Base-by-base conservation (phyloP, 257 asterid species). In the Coffea eugenioides region DNA sequence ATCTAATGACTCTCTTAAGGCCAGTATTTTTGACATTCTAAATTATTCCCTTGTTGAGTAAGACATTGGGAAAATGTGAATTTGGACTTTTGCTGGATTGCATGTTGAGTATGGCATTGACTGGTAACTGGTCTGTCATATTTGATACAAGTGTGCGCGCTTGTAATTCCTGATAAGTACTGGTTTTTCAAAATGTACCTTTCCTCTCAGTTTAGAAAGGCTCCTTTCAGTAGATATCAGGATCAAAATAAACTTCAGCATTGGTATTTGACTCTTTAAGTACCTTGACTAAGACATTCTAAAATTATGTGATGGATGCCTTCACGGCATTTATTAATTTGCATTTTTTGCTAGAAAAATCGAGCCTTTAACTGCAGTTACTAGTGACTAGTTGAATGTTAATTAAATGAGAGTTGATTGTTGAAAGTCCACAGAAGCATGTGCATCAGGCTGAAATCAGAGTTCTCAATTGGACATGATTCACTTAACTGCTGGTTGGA, bases 41-140 rank as follows among this genome's bases (percentile, higher is more conserved):
- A 46, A 10, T 74, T 57, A 67, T 74, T 79, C 48, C 69, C 11
- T 34, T 75, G 27, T 21, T 52, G 46, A 45, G 77, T 66, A 46
- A 69, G 43, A 64, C 36, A 70, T 62, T 39, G 4, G 52, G 41
- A 20, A 34, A 52, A 69, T 25, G 6, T 10, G 11, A 18, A 4
- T 69, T n/a, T 16, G 12, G 34, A 71, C 8, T 31, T 31, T 39
- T 75, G 39, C 4, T 67, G 69, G 56, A 12, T 57, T 25, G 59
- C 31, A 18, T 67, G 27, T 3, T 20, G 54, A 71, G 74, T 57
- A 41, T 70, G 61, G 70, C 46, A 36, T 54, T 54, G n/a, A 69
- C 14, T 3, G 25, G 75, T 67, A 65, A 71, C 39, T 15, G 9
- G 66, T 70, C 46, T 56, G 39, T 57, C 12, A 20, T 45, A 51